Evolutionary conservation across 2,329 filamentous ascomycete genomes (phyloP), one percentile per base, ranked within the genome.

Genomic region (Stagonosporopsis cucurbitacearum): DNA sequence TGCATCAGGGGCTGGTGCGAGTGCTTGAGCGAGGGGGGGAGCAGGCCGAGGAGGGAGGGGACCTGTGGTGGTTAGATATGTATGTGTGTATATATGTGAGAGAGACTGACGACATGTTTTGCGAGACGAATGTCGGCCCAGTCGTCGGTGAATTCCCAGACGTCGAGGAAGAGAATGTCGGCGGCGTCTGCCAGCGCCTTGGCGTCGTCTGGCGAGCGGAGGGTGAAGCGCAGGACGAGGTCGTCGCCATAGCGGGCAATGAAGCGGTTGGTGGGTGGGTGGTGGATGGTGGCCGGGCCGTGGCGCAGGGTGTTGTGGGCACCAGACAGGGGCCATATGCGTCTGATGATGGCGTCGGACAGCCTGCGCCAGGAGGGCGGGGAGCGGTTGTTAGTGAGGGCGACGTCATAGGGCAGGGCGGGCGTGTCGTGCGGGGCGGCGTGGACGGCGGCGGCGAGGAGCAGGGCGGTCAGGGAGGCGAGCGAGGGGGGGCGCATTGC

Each of bases 211-310:
- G 81, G 75, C 23, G 84, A 87, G 58, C 84, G 87, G 51, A 97
- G 79, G 68, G 89, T 91, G 82, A 98, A 97, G 35, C 95, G 88
- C 60, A 98, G 79, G 15, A 99, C 92, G n/a, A 96, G 82, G 75
- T 97, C 88, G 59, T 89, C 85, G 59, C 86, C 86, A 73, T 96
- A 96, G 57, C 80, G 78, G 28, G 81, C 77, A 26, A 73, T 58
- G 30, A 73, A 63, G 25, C 66, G 60, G 26, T 64, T 50, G 3
- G 53, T 64, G 15, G 68, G 60, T 8, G 44, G 39, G 17, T 17
- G 25, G 11, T 33, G 54, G 7, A 39, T 40, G 19, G 17, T 26
- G 25, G 25, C 25, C 25, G 25, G 44, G 26, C 22, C 4, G 3
- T 28, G 7, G 12, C 48, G 45, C 3, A 63, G 22, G 46, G 53